Base-by-base conservation (phyloP, 495 filamentous ascomycete genomes). In the Neurospora sp. region DNA sequence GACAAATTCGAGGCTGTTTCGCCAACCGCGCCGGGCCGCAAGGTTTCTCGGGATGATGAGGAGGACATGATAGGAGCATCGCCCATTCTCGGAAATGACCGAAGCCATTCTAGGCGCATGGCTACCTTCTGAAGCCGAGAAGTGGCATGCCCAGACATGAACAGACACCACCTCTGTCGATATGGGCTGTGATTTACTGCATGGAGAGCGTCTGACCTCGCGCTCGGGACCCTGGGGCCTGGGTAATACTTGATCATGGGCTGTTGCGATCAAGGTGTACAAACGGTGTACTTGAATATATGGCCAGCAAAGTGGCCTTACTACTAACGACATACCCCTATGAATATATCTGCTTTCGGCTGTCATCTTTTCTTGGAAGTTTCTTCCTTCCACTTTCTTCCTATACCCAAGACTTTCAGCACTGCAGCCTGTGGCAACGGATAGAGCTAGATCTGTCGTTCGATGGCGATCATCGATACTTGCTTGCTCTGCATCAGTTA, bases 21-120 rank as follows among this genome's bases (percentile, higher is more conserved):
- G 73, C 93, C 93, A 9, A 95, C 91, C 3, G 90, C 87, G 17
- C 85, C 89, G 1, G 85, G 84, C 73, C 87, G 90, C 83, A 72
- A 74, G 71, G 82, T 77, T 71, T 75, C 78, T 27, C 80, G 81
- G 48, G 75, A 79, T 9, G 80, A 80, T 31, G 79, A 86, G 31
- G 74, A 80, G 42, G 83, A 82, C 84, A 87, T 77, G 86, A 87
- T 83, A 76, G 84, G 76, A 73, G 86, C 79, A 80, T 89, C 81
- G 71, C 89, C 80, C 71, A 87, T 77, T 79, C 83, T 80, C 69
- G 84, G 79, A 69, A 79, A 81, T 48, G 84, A 86, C 70, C 87
- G 90, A 69, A 82, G 84, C 38, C 84, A 86, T 71, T 86, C 87
- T 65, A 87, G 91, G 75, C 90, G 91, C 40, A 91, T 93, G 90